Conservation (phyloP, 2,329 filamentous ascomycete species). For the Neodidymelliopsis sp. region DNA sequence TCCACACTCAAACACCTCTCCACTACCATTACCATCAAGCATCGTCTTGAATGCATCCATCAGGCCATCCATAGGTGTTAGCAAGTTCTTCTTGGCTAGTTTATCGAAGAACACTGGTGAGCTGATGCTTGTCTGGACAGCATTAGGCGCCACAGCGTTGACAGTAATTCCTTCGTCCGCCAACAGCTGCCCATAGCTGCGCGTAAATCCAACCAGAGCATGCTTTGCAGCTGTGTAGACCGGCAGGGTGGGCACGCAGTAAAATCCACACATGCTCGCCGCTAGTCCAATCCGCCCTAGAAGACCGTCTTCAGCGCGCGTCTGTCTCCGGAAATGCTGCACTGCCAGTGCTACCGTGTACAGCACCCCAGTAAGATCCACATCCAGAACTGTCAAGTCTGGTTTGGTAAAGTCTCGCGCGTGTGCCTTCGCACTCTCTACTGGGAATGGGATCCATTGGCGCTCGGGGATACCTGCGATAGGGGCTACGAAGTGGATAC, state of each 20-base stretch:
- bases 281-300: slow-evolving; percentile 49
- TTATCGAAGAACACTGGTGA: slow-evolving; percentile 49
- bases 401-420: slow-evolving; percentile 46
- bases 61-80: slow-evolving; percentile 52
- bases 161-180: slow-evolving; percentile 51
- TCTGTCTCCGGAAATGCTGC: slow-evolving; percentile 55
- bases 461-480: slow-evolving; percentile 53
- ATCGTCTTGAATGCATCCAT: slow-evolving; percentile 52
- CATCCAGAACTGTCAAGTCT: slow-evolving; percentile 49
- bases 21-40: slow-evolving; percentile 45
- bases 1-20: slow-evolving; percentile 53
- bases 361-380: slow-evolving; percentile 54
- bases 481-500: slow-evolving; percentile 52
- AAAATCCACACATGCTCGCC: slow-evolving; percentile 54
- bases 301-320: slow-evolving; percentile 30
- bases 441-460: slow-evolving; percentile 41
- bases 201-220: slow-evolving; percentile 49
- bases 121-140: slow-evolving; percentile 52
- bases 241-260: slow-evolving; percentile 52
- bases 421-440: slow-evolving; percentile 23
- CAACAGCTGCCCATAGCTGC: slow-evolving; percentile 53
- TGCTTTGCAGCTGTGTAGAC: slow-evolving; percentile 56
- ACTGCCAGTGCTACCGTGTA: slow-evolving; percentile 53
- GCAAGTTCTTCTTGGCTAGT: slow-evolving; percentile 42
- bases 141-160: slow-evolving; percentile 54